phyloP scores from a whole-genome alignment of 1,284 basidiomycete genomes.

The Paramarasmius palmivorus region DNA sequence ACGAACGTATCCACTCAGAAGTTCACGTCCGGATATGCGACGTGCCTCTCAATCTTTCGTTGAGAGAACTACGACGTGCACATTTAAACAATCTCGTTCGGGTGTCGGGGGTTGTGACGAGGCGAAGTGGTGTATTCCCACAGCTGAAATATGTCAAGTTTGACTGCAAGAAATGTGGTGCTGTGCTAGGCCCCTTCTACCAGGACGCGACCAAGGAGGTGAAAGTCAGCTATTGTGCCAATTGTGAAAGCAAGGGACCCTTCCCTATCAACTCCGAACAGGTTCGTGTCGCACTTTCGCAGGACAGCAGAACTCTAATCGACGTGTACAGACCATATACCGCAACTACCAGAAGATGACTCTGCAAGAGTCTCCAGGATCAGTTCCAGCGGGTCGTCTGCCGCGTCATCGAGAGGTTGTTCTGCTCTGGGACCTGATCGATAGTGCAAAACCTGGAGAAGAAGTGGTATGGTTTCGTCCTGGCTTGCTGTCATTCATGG shows the following conservation, averaged over 20 bases:
- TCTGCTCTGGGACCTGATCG: conserved; percentile 96
- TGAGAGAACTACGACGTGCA: conserved; percentile 91
- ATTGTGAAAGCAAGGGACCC: conserved; percentile 92
- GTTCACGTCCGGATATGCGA: conserved; percentile 97
- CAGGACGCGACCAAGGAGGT: conserved; percentile 96
- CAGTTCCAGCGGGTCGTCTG: conserved; percentile 94
- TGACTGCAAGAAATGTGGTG: conserved; percentile 92
- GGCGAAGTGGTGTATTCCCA: conserved; percentile 95
- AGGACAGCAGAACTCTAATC: neutral
- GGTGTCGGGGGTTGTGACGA: conserved; percentile 95
- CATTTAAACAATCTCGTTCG: conserved; percentile 96
- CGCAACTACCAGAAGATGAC: conserved; percentile 99
- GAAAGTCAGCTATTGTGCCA: conserved; percentile 91
- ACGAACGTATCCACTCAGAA: conserved; percentile 96
- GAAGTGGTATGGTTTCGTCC: conserved; percentile 74
- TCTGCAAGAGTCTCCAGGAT: conserved; percentile 97
- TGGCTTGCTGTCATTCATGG: conserved; percentile 2
- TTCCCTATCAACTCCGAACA: conserved; percentile 97
- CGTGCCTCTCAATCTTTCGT: conserved; percentile 84
- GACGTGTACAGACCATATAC: conserved; percentile 82
- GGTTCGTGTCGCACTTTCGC: conserved; percentile 40
- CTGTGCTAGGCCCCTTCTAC: conserved; percentile 93
- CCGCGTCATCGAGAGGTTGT: conserved; percentile 97
- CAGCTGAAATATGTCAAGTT: conserved; percentile 99
- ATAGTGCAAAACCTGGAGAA: conserved; percentile 96